Base-by-base conservation (phyloP, 1,139 yeast species). In the Suhomyces coccinellae region DNA sequence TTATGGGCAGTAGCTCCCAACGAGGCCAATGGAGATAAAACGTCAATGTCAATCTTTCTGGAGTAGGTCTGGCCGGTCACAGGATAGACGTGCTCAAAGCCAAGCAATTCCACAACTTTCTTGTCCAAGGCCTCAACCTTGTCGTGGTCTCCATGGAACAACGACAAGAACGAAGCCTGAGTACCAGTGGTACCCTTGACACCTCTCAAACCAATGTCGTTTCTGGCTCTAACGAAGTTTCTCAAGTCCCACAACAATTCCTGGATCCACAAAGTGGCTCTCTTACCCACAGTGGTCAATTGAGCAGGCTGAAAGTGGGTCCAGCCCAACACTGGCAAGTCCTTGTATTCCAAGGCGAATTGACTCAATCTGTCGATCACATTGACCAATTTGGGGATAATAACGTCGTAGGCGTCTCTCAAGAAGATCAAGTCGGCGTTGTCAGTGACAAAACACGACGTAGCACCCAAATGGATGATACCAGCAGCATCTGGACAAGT, bases 291-390 rank as follows among this genome's bases (percentile, higher is more conserved):
- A 36, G 99, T 93, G 53, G 98, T 91, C 65, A 95, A 81, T 75
- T 93, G 99, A 46, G 99, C 99, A 16, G 99, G 99, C 74, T 93
- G 99, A 82, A 93, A 93, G 71, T 93, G 99, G 49, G 99, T 93
- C 97, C 98, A 93, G 33, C 99, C 99, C 56, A 93, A 80, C 40
- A 91, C 97, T 37, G 99, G 99, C 69, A 90, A 71, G 67, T 93
- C 98, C 75, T 93, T 93, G 76, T 93, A 82, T 66, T 87, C 83
- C 54, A 89, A 63, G 42, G 99, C 98, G 69, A 95, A 93, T 64
- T 86, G 75, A 48, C 91, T 73, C 66, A 93, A 78, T 68, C 96
- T 83, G 75, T 91, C 86, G 60, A 93, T 93, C 52, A 95, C 99
- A 59, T 93, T 93, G 59, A 90, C 98, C 60, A 93, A 80, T 71